Conservation (phyloP, 148 eudicot genomes). For the Hydrangea macrophylla region DNA sequence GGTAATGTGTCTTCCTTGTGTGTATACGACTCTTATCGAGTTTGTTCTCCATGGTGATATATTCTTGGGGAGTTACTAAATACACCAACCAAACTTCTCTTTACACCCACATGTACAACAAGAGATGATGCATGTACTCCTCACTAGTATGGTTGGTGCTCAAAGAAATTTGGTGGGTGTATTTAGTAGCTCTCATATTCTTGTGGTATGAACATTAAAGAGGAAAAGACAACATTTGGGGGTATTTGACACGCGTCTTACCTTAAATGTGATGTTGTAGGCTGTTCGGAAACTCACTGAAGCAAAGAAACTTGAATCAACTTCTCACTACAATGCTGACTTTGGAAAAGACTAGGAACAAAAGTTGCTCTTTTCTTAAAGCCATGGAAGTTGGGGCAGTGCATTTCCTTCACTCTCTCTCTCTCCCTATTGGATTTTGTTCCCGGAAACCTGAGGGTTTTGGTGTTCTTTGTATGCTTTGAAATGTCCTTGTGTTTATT, state of each 20-base stretch:
- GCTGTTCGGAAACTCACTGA: constrained; percentile 52
- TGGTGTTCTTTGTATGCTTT: background rate
- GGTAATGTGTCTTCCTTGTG: constrained; percentile 29
- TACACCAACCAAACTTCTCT: background rate
- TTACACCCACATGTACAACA: no score
- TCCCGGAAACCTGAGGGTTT: background rate
- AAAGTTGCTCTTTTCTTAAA: background rate
- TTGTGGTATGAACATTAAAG: background rate
- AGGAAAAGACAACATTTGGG: background rate
- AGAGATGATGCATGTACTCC: no score
- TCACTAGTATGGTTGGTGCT: no score
- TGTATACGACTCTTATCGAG: background rate
- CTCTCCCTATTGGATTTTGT: background rate
- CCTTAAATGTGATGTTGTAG: constrained; percentile 18
- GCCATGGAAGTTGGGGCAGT: constrained; percentile 17
- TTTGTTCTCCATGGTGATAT: background rate
- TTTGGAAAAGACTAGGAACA: constrained; percentile 1
- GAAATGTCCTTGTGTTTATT: background rate
- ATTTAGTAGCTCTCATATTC: background rate
- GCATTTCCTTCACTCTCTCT: background rate
- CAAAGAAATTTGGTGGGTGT: no score
- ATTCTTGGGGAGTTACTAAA: background rate
- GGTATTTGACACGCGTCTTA: background rate
- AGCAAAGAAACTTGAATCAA: constrained; percentile 58
- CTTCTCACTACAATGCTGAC: constrained; percentile 30